Percentiles rank a stretch among this genome's conserved stretches.
phyloP scores from a whole-genome alignment of 2,329 filamentous ascomycete genomes.

The Venturia carpophila region DNA sequence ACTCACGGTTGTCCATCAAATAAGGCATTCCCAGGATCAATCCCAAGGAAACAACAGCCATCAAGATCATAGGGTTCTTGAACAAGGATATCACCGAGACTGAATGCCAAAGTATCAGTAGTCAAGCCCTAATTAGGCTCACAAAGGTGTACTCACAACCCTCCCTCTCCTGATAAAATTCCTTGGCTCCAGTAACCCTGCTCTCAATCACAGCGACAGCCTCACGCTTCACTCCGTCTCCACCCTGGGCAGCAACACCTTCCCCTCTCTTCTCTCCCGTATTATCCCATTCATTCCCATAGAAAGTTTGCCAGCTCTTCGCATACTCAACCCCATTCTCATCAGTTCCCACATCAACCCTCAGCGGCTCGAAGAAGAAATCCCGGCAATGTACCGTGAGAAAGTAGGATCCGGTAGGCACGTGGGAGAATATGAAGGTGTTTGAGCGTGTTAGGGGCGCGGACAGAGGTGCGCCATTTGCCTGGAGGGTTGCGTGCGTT shows the following conservation, averaged over 20 bases:
- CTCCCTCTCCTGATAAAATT: constrained; percentile 67
- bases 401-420: constrained; percentile 68
- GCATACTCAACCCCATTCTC: constrained; percentile 35
- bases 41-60: constrained; percentile 73
- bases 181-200: constrained; percentile 55
- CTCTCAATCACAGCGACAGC: constrained; percentile 57
- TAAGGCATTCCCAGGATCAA: constrained; percentile 92
- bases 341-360: constrained; percentile 59
- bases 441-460: constrained; percentile 61
- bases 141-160: constrained; percentile 55
- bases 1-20: constrained; percentile 88
- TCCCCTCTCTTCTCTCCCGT: constrained; percentile 57
- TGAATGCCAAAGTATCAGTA: constrained; percentile 32
- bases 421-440: constrained; percentile 67
- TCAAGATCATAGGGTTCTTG: constrained; percentile 94
- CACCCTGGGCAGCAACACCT: constrained; percentile 25
- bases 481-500: constrained; percentile 60
- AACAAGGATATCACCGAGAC: constrained; percentile 74
- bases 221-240: constrained; percentile 32
- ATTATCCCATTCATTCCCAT: constrained; percentile 85
- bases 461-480: constrained; percentile 40
- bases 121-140: neutral
- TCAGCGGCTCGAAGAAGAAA: constrained; percentile 67
- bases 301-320: constrained; percentile 72
- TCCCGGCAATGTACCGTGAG: constrained; percentile 70